phyloP scores from a whole-genome alignment of 2,329 filamentous ascomycete genomes.

The Cladosporium sp. region DNA sequence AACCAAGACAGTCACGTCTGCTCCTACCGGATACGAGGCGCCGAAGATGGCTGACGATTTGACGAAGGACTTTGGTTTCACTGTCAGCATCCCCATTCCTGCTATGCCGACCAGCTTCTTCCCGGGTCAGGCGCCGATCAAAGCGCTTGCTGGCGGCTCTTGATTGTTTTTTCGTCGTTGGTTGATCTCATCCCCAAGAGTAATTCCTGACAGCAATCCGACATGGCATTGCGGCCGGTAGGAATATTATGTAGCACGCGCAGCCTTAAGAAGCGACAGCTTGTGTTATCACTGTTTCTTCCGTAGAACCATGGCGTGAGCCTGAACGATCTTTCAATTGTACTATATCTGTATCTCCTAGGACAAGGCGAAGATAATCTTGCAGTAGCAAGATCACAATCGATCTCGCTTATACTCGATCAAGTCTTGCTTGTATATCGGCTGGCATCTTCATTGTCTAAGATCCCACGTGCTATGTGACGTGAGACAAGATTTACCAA shows the following conservation, averaged over 20 bases:
- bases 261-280: neutral
- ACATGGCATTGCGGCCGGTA: neutral
- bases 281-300: neutral
- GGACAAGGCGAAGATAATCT: too few relatives aligned
- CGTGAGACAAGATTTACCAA: neutral
- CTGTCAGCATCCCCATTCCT: conserved; percentile 39
- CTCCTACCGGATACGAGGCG: conserved; percentile 36
- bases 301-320: neutral
- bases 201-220: neutral
- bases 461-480: neutral
- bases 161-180: neutral
- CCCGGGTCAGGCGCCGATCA: conserved; percentile 24
- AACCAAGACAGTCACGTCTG: conserved; percentile 33
- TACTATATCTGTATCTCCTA: too few relatives aligned
- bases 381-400: too few relatives aligned
- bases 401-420: too few relatives aligned
- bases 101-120: conserved; percentile 39
- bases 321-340: too few relatives aligned
- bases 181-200: too few relatives aligned
- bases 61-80: conserved; percentile 28
- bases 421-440: neutral
- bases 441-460: neutral
- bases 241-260: too few relatives aligned
- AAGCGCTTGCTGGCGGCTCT: conserved; percentile 3
- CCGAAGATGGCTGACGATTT: conserved; percentile 35